Evolutionary conservation across 768 basidiomycete genomes (phyloP).

Genomic region (Rhodotorula kratochvilovae): DNA sequence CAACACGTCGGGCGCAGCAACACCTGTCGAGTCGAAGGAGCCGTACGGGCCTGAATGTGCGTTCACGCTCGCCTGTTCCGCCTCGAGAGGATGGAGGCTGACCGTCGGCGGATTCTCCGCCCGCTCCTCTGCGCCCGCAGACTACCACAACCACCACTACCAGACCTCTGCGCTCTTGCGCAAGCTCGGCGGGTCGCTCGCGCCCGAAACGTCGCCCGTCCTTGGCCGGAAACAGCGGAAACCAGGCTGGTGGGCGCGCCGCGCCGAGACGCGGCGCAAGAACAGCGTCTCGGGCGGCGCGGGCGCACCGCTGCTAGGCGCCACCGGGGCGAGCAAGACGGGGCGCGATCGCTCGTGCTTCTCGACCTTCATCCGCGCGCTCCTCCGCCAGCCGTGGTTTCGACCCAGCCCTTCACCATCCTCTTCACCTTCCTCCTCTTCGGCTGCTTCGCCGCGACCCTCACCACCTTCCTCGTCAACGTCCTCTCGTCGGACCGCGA

Average conservation of each 20-base stretch:
- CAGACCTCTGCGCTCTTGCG: constrained; percentile 30
- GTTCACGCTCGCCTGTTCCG: not conserved
- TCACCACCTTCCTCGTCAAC: constrained; percentile 84
- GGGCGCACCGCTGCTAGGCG: constrained; percentile 14
- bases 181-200: constrained; percentile 29
- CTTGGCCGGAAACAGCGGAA: constrained; percentile 22
- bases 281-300: constrained; percentile 8
- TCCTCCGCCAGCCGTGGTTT: constrained; percentile 42
- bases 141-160: constrained; percentile 24
- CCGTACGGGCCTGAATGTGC: constrained; percentile 25
- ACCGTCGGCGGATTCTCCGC: not conserved
- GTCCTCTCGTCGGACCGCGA: constrained; percentile 94
- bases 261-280: constrained; percentile 24
- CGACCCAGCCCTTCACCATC: constrained; percentile 43
- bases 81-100: not conserved
- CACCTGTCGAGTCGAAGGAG: constrained; percentile 23
- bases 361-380: constrained; percentile 5
- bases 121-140: not conserved
- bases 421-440: constrained; percentile 68
- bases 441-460: constrained; percentile 70
- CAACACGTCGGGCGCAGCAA: constrained; percentile 10
- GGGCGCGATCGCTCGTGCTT: constrained; percentile 24
- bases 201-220: constrained; percentile 28
- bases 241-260: constrained; percentile 31
- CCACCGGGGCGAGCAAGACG: not conserved